Base-by-base conservation (phyloP, 2,329 filamentous ascomycete species). In the Fusarium pseudocircinatum region DNA sequence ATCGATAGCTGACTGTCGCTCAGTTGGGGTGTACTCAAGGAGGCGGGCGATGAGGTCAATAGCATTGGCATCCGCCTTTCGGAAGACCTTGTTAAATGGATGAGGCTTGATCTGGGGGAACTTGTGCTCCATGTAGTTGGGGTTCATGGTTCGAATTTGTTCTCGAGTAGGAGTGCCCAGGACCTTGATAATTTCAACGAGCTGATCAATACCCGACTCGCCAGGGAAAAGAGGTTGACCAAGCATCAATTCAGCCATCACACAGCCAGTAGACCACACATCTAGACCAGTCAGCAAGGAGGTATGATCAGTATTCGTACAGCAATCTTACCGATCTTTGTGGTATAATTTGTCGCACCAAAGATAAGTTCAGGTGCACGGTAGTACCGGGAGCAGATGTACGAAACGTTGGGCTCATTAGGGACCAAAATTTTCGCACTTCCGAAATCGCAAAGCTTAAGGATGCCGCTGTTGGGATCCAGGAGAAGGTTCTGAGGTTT, bases 81-180 rank as follows among this genome's bases (percentile, higher is more conserved):
- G 92, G 90, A 99, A 98, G 63, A 99, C 96, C 90, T 98, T 98
- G 86, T 93, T 97, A 88, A 99, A 99, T 34, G 96, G 96, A 81
- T 99, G 96, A 66, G 96, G 96, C 87, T 99, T 99, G 87, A 99
- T 99, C 84, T 99, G 96, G 53, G 96, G 96, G 85, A 99, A 99
- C 87, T 98, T 98, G 87, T 99, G 96, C 86, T 99, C 96, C 96
- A 99, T 99, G 85, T 99, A 99, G 85, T 99, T 99, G 67, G 96
- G 96, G 84, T 99, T 99, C 96, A 99, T 99, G 75, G 96, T 99
- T 77, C 96, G 94, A 80, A 99, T 99, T 84, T 99, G 96, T 83
- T 99, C 96, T 74, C 96, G 90, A 40, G 96, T 98, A 24, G 96
- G 96, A 24, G 96, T 99, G 68, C 96, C 96, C 69, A 99, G 87